Base-by-base conservation (phyloP, 2,329 filamentous ascomycete genomes). In the Hymenoscyphus repandus region DNA sequence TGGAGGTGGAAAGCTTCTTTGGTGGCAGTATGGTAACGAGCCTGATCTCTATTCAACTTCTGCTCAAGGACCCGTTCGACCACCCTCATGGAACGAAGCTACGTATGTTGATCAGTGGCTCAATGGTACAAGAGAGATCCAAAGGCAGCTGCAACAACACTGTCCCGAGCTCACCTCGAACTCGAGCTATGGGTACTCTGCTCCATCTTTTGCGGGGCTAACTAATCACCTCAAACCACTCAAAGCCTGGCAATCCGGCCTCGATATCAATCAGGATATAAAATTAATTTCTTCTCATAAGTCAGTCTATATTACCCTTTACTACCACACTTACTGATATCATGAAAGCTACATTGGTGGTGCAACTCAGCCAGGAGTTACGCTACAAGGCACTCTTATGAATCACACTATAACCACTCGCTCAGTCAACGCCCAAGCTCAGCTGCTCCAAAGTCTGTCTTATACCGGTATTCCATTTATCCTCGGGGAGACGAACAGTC, bases 1-100 rank as follows among this genome's bases (percentile, higher is more conserved):
- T 0, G 67, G 70, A 2, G 65, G 66, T 10, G 74, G 72, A 5
- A 78, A 72, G 47, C 66, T 83, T 5, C 72, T 78, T 22, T 68
- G 70, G 54, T 85, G 78, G 78, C 79, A 82, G 60, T 78, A 84
- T 56, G 82, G 83, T 36, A 85, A 85, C 58, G 81, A 85, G 63
- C 79, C 80, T 0, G 80, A 85, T 62, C 65, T 84, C 6, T 85
- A 69, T 64, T 73, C 75, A 15, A 75, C 72, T 1, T 76, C 74
- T 17, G 64, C 73, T 2, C 76, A 79, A 55, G 74, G 75, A 0
- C 67, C 71, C 0, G 73, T 80, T 17, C 67, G 80, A n/a, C 74
- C 79, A 0, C 27, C 68, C 0, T 68, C 61, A 27, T 85, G 78
- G 74, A 74, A 73, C 49, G 81, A 83, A 59, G 65, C 64, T 13